Evolutionary conservation across 495 filamentous ascomycete genomes (phyloP), one percentile per base, ranked within the genome.

Genomic region (Astrothelium macrocarpum): DNA sequence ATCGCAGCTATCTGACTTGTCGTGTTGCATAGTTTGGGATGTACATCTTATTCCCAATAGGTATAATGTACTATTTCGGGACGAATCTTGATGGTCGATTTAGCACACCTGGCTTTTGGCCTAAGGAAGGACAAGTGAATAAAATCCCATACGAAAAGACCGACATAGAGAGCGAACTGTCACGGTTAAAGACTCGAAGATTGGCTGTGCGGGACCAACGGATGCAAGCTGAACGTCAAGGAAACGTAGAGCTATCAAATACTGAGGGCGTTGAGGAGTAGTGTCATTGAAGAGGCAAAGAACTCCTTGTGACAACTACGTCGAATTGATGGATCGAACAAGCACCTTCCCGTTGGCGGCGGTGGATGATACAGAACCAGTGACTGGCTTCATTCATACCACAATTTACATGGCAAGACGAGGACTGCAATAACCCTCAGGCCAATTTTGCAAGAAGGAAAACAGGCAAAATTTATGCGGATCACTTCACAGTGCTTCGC

Each of bases 1-100:
- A 12, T 58, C 53, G 59, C 46, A 62, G 58, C 59, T 53, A 68
- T 28, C 46, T 32, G 34, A 29, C 29, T 64, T 32, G 61, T 49
- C 45, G 53, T 20, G 5, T 29, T 43, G 45, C 20, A 7, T 64
- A 97, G 92, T 97, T 97, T 78, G 91, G 92, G 78, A 88, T 93
- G 82, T 98, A 97, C 79, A 87, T 98, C 77, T 86, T 97, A 81
- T 97, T 98, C 78, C 94, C 94, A 26, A 97, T 98, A 69, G 91
- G 89, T 66, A 90, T 94, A 79, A 98, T 98, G 94, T 98, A 96
- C 81, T 98, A 98, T 78, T 98, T 97, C 80, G 94, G 94, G 73
- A 96, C 91, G 49, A 99, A 99, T 75, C 89, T 99, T 66, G 94
- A 99, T 76, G 82, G 85, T 62, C 87, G 88, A 64, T 99, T 99